A percentile compares a stretch with the other conserved stretches of the same genome.
Evolutionary conservation across 345 rosid genomes (phyloP).

Genomic region (Salix viminalis): DNA sequence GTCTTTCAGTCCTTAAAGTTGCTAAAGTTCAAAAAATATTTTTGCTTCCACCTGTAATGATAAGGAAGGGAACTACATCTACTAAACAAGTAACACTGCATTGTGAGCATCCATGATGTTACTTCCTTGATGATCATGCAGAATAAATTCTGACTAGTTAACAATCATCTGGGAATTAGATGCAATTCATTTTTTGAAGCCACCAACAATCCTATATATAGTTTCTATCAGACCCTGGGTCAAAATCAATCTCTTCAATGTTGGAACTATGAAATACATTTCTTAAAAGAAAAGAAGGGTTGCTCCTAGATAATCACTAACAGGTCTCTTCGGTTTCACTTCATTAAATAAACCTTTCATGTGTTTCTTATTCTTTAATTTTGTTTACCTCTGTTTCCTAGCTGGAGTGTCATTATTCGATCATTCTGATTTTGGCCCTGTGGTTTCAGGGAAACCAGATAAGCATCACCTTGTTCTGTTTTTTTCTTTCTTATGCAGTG

Average conservation of each 20-base stretch:
- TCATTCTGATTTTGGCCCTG: background rate
- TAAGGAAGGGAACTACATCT: background rate
- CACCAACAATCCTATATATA: background rate
- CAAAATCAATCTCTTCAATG: background rate
- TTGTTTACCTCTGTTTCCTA: background rate
- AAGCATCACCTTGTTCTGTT: background rate
- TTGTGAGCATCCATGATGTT: background rate
- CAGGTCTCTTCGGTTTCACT: background rate
- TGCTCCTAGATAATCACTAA: background rate
- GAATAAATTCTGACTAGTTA: background rate
- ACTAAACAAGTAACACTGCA: background rate
- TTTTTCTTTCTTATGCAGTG: slow-evolving; percentile 36
- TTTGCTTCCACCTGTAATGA: background rate
- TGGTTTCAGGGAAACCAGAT: background rate
- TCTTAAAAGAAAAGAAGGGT: background rate
- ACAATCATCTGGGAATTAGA: background rate
- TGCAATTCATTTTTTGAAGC: background rate
- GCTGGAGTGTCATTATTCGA: background rate
- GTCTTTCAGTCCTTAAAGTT: background rate
- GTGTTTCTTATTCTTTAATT: background rate
- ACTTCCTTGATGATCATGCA: background rate
- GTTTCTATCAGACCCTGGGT: background rate
- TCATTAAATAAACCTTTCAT: background rate
- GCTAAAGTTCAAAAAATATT: background rate
- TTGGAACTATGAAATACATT: background rate